Evolutionary conservation across 176 grass and related monocot species (phyloP), one percentile per base, ranked within the genome.

Genomic region (Typha latifolia): DNA sequence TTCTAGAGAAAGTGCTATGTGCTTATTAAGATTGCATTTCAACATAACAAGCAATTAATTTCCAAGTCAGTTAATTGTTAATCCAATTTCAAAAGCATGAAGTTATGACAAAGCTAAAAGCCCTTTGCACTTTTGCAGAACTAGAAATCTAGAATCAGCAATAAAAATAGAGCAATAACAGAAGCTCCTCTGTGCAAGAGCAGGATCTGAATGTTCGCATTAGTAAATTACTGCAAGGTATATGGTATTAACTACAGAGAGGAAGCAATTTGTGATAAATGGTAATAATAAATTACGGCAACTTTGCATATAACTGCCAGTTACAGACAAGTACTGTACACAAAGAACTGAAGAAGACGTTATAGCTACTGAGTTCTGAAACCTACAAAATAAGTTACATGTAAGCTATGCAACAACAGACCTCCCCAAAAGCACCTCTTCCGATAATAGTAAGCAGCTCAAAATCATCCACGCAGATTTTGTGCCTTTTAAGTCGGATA

Each of bases 401-500:
- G 47, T 50, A 12, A 51, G 74, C 57, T 71, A 18, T 70, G 37
- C 80, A 32, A 79, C 16, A 66, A 63, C 78, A 66, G 47, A 99
- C 94, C 94, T 99, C 94, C 75, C 89, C 94, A 93, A 90, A 99
- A 90, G 94, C 94, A 14, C 94, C 94, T 78, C 94, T 89, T 12
- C 94, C 94, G 79, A 99, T 99, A 69, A 99, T 99, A 12, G 94
- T 93, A 62, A 99, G 86, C 49, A 93, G 81, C 55, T 99, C 89
- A 85, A 99, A 99, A 74, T 99, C 94, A 77, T 99, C 94, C 12
- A 93, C 94, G 49, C 89, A 99, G 69, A 99, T 99, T 84, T 99
- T 99, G 70, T 99, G 89, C 72, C 94, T 92, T 84, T 99, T 99
- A 68, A 99, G 94, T 72, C 94, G 73, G 61, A 99, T 99, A 69